These are phyloP conservation scores for Hypoxylon sp. DNA, from an alignment of 2,329 filamentous ascomycete genomes.

Conservation along the genomic window DNA sequence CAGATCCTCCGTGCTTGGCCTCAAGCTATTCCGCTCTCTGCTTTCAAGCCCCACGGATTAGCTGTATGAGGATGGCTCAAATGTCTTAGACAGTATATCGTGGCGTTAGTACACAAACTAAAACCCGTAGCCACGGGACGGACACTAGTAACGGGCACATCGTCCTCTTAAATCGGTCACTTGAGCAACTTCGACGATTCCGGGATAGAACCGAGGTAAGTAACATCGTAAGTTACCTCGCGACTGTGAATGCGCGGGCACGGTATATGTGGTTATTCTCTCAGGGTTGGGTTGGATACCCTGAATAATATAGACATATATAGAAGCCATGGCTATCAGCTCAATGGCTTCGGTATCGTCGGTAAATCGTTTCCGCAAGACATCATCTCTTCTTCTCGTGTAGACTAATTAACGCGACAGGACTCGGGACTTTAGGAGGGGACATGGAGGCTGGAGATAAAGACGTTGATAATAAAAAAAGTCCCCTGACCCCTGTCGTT, in stretches of 20 bases:
- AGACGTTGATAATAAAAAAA: slow-evolving; percentile 40
- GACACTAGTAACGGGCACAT: slow-evolving; percentile 29
- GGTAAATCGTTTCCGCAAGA: not conserved
- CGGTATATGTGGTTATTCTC: not conserved
- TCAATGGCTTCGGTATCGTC: slow-evolving; percentile 14
- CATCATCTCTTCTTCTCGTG: not conserved
- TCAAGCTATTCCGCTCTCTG: slow-evolving; percentile 36
- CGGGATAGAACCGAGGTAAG: slow-evolving; percentile 32
- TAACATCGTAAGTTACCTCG: slow-evolving; percentile 9
- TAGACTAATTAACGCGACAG: slow-evolving; percentile 1
- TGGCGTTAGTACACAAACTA: slow-evolving; percentile 39
- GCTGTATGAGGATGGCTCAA: slow-evolving; percentile 34
- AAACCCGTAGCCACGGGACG: slow-evolving; percentile 38
- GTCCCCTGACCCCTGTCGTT: slow-evolving; percentile 42
- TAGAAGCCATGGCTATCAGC: not conserved
- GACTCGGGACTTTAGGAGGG: slow-evolving; percentile 25
- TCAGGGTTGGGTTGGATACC: not conserved
- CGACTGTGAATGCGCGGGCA: not conserved
- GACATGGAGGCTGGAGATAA: slow-evolving; percentile 33
- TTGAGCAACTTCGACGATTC: slow-evolving; percentile 9
- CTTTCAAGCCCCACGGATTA: slow-evolving; percentile 38
- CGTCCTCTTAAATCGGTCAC: slow-evolving; percentile 11
- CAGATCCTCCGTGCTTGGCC: slow-evolving; percentile 32
- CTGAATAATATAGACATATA: not conserved
- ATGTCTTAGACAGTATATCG: slow-evolving; percentile 45